Base-by-base conservation (phyloP, 129 eudicot genomes). In the Tagetes patula region DNA sequence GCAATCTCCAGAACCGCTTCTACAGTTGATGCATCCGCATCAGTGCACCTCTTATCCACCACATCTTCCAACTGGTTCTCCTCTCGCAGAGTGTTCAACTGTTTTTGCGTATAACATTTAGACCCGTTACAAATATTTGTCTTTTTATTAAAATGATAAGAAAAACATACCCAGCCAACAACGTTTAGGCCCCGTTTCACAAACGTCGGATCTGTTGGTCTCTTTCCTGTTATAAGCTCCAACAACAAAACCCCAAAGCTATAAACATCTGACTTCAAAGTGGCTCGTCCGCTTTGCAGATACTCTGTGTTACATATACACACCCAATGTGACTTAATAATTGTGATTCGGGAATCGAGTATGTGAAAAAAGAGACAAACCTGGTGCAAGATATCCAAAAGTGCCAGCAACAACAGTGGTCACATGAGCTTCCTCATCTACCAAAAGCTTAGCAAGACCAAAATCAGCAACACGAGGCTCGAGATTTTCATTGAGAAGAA, bases 371-470 rank as follows among this genome's bases (percentile, higher is more conserved):
- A n/a, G 54, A 32, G 47, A 77, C 82, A 13, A 34, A 87, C 98
- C 98, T 81, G 98, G 97, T 53, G 98, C 98, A 75, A 94, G 72
- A 82, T 94, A 94, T 60, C 98, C 98, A 31, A 94, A 94, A 80
- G 98, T 94, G 62, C 98, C 98, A 27, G 98, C 98, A 61, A 94
- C 96, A 9, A 94, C 98, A 27, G 98, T 90, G 67, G 98, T 94
- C 47, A 94, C 90, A 80, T 94, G 98, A 70, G 93, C 91, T 73
- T 94, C 98, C 76, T 94, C 98, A 41, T 94, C 98, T 6, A 90
- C 96, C 82, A 94, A 82, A 77, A 94, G 96, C 77, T 94, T 94
- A 13, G 98, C 96, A 69, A 94, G 98, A 14, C 98, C 98, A 82
- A 94, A 90, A 61, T 94, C 98, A 13, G 98, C 86, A 49, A 94